A percentile compares a stretch with the other conserved stretches of the same genome.
Evolutionary conservation across 441 rosid genomes (phyloP).

Genomic region (Flueggea neowawraea): DNA sequence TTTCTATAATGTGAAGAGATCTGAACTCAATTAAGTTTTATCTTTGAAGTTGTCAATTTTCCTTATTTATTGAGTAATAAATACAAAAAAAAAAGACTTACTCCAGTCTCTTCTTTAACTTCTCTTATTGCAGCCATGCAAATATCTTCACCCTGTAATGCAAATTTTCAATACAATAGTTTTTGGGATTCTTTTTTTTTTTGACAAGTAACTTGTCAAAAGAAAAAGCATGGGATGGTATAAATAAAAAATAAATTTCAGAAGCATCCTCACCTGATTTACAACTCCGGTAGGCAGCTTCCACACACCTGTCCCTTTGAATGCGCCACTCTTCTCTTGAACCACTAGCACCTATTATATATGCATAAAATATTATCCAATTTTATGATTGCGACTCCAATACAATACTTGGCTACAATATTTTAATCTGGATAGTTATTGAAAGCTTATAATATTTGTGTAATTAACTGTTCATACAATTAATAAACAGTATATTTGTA

Average conservation of each 20-base stretch:
- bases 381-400: too few relatives aligned
- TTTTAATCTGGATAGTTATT: too few relatives aligned
- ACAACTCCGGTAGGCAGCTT: slow-evolving; percentile 6
- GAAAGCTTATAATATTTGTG: too few relatives aligned
- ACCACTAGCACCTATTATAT: slow-evolving; percentile 3
- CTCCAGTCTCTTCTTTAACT: slow-evolving; percentile 92
- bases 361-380: too few relatives aligned
- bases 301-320: not conserved
- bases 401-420: too few relatives aligned
- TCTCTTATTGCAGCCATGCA: slow-evolving; percentile 72
- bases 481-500: too few relatives aligned
- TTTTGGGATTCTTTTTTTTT: slow-evolving; percentile 6
- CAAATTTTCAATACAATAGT: not conserved
- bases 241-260: too few relatives aligned
- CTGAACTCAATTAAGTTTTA: too few relatives aligned
- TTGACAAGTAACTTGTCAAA: not conserved
- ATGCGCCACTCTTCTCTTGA: not conserved
- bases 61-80: not conserved
- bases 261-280: not conserved
- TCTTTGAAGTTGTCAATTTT: too few relatives aligned
- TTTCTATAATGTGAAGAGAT: too few relatives aligned
- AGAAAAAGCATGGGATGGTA: too few relatives aligned
- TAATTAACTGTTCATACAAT: too few relatives aligned
- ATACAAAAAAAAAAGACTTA: slow-evolving; percentile 25
- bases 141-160: slow-evolving; percentile 70